A percentile compares a stretch with the other conserved stretches of the same genome.
phyloP scores from a whole-genome alignment of 1,284 basidiomycete genomes.

The Ustilago hordei region DNA sequence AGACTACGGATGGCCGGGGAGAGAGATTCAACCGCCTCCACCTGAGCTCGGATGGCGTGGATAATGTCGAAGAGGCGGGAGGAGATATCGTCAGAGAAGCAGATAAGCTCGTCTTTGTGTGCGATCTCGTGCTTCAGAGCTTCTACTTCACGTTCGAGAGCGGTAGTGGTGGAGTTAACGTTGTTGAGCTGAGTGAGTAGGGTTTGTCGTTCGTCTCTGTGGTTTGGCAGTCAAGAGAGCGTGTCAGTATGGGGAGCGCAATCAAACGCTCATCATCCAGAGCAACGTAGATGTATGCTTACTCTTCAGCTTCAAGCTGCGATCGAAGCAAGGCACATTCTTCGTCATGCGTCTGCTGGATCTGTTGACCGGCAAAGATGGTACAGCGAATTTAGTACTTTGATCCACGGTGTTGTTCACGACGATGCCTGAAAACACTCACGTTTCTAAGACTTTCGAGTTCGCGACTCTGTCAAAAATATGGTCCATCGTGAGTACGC shows the following conservation, averaged over 20 bases:
- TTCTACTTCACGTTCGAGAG: constrained; percentile 14
- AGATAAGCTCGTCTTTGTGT: constrained; percentile 39
- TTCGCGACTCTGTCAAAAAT: constrained; percentile 26
- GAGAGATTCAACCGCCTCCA: constrained; percentile 32
- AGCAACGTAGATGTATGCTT: neutral
- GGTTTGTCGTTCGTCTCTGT: constrained; percentile 15
- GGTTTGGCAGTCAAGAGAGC: neutral
- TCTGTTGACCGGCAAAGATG: neutral
- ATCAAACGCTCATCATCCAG: neutral
- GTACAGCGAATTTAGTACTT: neutral
- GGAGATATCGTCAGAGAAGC: constrained; percentile 31
- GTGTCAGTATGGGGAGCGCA: neutral
- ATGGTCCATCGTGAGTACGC: neutral
- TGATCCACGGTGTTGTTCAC: too few relatives aligned
- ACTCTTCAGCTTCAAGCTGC: constrained; percentile 17
- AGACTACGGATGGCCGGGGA: constrained; percentile 36
- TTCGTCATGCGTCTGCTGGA: constrained; percentile 22
- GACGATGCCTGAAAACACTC: neutral
- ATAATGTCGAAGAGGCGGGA: constrained; percentile 31
- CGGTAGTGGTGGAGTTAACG: neutral
- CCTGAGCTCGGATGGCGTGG: constrained; percentile 21
- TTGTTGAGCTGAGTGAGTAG: constrained; percentile 16
- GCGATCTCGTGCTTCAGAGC: constrained; percentile 9
- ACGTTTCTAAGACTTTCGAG: constrained; percentile 36
- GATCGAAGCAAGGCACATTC: constrained; percentile 11